phyloP scores from a whole-genome alignment of 148 eudicot genomes.

The Cornus controversa region DNA sequence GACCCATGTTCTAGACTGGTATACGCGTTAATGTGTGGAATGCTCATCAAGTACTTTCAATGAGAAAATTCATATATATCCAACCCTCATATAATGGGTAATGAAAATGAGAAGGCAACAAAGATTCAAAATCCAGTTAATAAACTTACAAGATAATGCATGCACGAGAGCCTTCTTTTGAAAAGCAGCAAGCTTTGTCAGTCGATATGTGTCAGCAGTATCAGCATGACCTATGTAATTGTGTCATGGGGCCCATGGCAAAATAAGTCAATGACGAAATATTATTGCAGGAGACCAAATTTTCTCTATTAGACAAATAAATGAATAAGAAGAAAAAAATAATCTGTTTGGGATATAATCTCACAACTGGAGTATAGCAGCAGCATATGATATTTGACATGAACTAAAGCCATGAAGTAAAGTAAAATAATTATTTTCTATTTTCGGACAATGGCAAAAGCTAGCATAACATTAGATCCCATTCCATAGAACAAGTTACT shows the following conservation, averaged over 20 bases:
- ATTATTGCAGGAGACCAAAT: neutral
- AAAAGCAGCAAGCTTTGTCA: slow-evolving; percentile 75
- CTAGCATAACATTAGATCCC: neutral
- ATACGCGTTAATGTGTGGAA: too few relatives aligned
- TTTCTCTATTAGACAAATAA: neutral
- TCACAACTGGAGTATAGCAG: neutral
- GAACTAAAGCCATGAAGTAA: neutral
- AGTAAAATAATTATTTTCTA: neutral
- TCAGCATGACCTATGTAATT: slow-evolving; percentile 31
- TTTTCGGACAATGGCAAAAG: neutral
- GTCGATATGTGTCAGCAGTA: slow-evolving; percentile 40
- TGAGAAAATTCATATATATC: too few relatives aligned
- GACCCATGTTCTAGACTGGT: too few relatives aligned
- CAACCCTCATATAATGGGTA: too few relatives aligned
- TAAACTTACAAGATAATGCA: slow-evolving; percentile 83
- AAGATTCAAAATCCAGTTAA: neutral
- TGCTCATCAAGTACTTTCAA: too few relatives aligned
- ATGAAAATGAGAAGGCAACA: neutral
- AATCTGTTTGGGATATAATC: neutral
- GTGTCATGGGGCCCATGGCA: slow-evolving; percentile 1
- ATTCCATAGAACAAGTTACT: neutral
- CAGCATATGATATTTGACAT: neutral
- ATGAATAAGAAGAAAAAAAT: neutral
- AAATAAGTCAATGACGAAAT: slow-evolving; percentile 12
- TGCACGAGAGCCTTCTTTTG: slow-evolving; percentile 86